Conservation (phyloP, 2,329 filamentous ascomycete species). For the Periconia sp. region DNA sequence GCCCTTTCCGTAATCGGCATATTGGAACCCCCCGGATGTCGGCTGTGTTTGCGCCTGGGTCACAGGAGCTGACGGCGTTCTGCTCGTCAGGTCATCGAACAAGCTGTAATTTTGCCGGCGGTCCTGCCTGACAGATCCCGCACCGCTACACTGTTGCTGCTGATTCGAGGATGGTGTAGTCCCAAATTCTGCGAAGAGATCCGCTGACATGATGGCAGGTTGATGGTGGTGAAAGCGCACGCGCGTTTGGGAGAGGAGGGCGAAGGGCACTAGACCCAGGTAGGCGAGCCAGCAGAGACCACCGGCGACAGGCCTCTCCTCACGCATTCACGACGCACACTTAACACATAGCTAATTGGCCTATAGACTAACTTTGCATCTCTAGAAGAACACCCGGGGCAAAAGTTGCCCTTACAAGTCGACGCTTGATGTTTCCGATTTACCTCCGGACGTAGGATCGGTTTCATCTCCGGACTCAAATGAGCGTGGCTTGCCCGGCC, state of each 20-base stretch:
- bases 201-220: slow-evolving; percentile 37
- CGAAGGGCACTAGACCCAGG: slow-evolving; percentile 23
- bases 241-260: slow-evolving; percentile 20
- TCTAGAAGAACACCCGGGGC: too few species aligned
- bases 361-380: too few species aligned
- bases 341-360: too few species aligned
- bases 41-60: slow-evolving; percentile 19
- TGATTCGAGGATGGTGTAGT: slow-evolving; percentile 21
- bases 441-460: too few species aligned
- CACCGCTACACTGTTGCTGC: slow-evolving; percentile 12
- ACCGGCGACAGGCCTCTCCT: too few species aligned
- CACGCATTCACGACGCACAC: too few species aligned
- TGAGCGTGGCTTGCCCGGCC: too few species aligned
- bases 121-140: slow-evolving; percentile 8
- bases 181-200: slow-evolving; percentile 44
- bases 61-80: slow-evolving; percentile 12
- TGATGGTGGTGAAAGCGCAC: slow-evolving; percentile 11
- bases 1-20: background rate
- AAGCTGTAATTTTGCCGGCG: slow-evolving; percentile 36
- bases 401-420: too few species aligned
- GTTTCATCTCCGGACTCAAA: too few species aligned
- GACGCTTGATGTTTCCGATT: too few species aligned
- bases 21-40: slow-evolving; percentile 9
- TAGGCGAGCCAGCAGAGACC: slow-evolving; percentile 6
- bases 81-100: slow-evolving; percentile 37